A percentile compares a stretch with the other conserved stretches of the same genome.
Conservation (phyloP, 257 asterid genomes). For the Solanum dulcamara region DNA sequence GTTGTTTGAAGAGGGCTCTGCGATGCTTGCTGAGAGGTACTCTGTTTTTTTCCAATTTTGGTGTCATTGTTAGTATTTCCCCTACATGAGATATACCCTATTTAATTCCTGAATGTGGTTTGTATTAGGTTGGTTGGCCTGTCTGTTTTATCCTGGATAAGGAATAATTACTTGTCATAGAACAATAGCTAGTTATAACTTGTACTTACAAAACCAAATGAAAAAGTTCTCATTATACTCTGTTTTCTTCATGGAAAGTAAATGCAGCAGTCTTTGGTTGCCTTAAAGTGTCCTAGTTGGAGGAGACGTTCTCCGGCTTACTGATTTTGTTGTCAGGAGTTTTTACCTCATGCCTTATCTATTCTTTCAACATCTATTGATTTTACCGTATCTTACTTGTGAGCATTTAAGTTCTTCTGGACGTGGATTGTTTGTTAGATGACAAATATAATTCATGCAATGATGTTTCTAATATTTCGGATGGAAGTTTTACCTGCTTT, state of each 20-base stretch:
- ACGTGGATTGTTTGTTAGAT: neutral
- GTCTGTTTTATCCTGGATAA: neutral
- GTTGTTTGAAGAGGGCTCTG: constrained; percentile 98
- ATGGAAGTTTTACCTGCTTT: neutral
- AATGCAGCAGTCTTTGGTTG: neutral
- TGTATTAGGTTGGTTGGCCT: neutral
- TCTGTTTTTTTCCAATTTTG: neutral
- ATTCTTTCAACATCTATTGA: neutral
- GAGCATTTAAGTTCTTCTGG: neutral
- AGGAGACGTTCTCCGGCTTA: neutral
- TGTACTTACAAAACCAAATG: neutral
- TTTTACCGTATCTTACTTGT: neutral
- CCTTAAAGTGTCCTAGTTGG: neutral
- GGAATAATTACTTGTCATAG: neutral
- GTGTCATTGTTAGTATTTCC: neutral
- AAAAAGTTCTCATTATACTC: neutral
- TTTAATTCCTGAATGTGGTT: neutral
- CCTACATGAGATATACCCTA: neutral
- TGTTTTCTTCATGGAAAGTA: neutral
- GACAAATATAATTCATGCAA: neutral
- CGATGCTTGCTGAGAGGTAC: constrained; percentile 97
- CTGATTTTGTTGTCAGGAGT: neutral
- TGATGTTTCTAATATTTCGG: neutral
- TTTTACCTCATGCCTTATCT: neutral
- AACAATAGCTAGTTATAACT: neutral